Conservation (phyloP, 371 early-diverging fungal species). For the Lichtheimia corymbifera region DNA sequence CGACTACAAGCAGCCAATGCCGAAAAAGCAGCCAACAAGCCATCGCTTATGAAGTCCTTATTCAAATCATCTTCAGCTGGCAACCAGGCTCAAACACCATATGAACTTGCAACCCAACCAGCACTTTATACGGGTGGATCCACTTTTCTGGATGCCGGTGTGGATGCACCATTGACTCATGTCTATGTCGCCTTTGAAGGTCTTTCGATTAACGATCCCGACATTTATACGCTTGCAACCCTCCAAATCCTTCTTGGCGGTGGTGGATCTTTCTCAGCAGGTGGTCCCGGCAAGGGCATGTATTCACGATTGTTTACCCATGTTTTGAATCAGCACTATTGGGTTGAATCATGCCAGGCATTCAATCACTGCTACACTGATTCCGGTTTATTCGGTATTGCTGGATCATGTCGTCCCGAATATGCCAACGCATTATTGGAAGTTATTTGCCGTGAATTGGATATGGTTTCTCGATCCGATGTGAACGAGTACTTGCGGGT, state of each 20-base stretch:
- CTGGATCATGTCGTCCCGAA: conserved; percentile 80
- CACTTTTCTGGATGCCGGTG: conserved; percentile 64
- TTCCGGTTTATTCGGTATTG: conserved; percentile 91
- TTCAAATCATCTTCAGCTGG: conserved; percentile 15
- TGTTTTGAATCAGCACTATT: conserved; percentile 90
- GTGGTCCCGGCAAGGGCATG: conserved; percentile 99
- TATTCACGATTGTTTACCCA: conserved; percentile 95
- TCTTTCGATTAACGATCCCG: conserved; percentile 76
- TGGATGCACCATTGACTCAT: conserved; percentile 76
- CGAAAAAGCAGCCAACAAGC: background rate
- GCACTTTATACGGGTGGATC: conserved; percentile 86
- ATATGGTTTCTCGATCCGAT: conserved; percentile 63
- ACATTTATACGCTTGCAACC: conserved; percentile 90
- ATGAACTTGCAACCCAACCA: conserved; percentile 46
- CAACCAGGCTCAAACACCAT: conserved; percentile 14
- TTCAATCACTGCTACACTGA: conserved; percentile 92
- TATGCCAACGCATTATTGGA: conserved; percentile 71
- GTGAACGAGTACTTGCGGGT: conserved; percentile 38
- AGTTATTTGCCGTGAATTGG: conserved; percentile 83
- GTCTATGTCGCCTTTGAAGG: conserved; percentile 91
- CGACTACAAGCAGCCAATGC: conserved; percentile 23
- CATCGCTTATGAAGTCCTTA: conserved; percentile 30
- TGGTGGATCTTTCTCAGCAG: conserved; percentile 96
- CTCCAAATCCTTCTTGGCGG: conserved; percentile 93
- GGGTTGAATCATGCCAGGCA: conserved; percentile 92